These are phyloP conservation scores for Chlamydomonas schloesseri DNA, from an alignment of 139 green algal genomes.

Conservation along the genomic window DNA sequence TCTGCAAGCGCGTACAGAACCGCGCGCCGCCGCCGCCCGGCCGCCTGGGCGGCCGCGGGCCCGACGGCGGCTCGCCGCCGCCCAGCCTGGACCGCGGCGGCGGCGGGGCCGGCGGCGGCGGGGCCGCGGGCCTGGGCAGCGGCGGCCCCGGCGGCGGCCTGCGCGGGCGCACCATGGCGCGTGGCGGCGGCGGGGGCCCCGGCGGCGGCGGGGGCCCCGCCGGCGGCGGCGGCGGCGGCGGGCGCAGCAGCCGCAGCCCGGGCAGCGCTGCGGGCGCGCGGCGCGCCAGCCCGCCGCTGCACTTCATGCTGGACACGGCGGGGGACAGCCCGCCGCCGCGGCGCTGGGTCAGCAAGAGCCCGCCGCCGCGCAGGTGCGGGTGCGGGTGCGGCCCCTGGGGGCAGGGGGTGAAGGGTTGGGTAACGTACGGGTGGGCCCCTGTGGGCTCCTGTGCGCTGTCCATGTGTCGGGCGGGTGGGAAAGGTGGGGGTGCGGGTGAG, in stretches of 20 bases:
- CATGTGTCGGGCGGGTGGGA: too few relatives aligned
- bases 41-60: slow-evolving; percentile 29
- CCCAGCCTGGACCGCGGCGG: background rate
- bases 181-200: background rate
- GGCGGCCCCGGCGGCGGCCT: background rate
- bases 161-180: too few relatives aligned
- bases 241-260: slow-evolving; percentile 12
- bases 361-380: background rate
- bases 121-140: too few relatives aligned
- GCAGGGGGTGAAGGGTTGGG: too few relatives aligned
- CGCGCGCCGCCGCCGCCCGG: slow-evolving; percentile 33
- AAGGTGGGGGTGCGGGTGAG: too few relatives aligned
- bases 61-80: slow-evolving; percentile 37
- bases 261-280: background rate
- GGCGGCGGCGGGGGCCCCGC: background rate
- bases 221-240: background rate
- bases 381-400: too few relatives aligned
- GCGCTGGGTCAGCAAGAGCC: slow-evolving; percentile 42
- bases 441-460: too few relatives aligned
- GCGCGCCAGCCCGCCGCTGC: slow-evolving; percentile 29
- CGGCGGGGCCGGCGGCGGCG: too few relatives aligned
- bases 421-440: too few relatives aligned
- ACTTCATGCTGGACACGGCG: slow-evolving; percentile 24
- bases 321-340: slow-evolving; percentile 10
- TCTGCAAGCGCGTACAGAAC: slow-evolving; percentile 39